Percentiles rank a stretch among this genome's conserved stretches.
phyloP scores from a whole-genome alignment of 352 stramenopile genomes.

The Phytophthora idaei region DNA sequence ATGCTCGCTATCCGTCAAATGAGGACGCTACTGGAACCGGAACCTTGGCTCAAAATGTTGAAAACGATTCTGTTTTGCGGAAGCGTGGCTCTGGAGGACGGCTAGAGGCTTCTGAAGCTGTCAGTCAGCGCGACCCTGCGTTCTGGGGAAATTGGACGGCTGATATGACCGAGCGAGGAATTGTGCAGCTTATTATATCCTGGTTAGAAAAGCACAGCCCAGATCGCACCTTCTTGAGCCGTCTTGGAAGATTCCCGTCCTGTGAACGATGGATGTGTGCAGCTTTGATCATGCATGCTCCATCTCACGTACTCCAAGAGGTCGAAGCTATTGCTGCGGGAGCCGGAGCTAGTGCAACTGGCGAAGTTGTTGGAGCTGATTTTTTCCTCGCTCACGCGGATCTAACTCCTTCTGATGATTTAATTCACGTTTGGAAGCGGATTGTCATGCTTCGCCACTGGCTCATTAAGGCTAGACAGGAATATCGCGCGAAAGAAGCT shows the following conservation, averaged over 20 bases:
- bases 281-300: slow-evolving; percentile 82
- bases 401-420: slow-evolving; percentile 73
- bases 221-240: slow-evolving; percentile 80
- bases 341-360: slow-evolving; percentile 30
- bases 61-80: slow-evolving; percentile 18
- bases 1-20: slow-evolving; percentile 26
- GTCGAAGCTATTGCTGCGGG: slow-evolving; percentile 75
- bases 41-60: slow-evolving; percentile 13
- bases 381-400: slow-evolving; percentile 56
- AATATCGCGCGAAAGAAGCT: slow-evolving; percentile 68
- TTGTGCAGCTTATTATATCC: slow-evolving; percentile 61
- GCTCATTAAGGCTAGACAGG: slow-evolving; percentile 83
- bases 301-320: slow-evolving; percentile 76
- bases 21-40: slow-evolving; percentile 10
- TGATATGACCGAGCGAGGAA: slow-evolving; percentile 65
- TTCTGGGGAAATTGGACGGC: slow-evolving; percentile 65
- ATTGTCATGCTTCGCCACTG: slow-evolving; percentile 84
- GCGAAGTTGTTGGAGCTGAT: slow-evolving; percentile 31
- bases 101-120: slow-evolving; percentile 20
- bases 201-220: slow-evolving; percentile 81
- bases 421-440: slow-evolving; percentile 77
- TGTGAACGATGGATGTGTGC: slow-evolving; percentile 78
- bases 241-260: slow-evolving; percentile 69
- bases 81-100: slow-evolving; percentile 26
- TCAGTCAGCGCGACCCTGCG: slow-evolving; percentile 41